phyloP scores from a whole-genome alignment of 2,329 filamentous ascomycete species.

The Alternaria panax region DNA sequence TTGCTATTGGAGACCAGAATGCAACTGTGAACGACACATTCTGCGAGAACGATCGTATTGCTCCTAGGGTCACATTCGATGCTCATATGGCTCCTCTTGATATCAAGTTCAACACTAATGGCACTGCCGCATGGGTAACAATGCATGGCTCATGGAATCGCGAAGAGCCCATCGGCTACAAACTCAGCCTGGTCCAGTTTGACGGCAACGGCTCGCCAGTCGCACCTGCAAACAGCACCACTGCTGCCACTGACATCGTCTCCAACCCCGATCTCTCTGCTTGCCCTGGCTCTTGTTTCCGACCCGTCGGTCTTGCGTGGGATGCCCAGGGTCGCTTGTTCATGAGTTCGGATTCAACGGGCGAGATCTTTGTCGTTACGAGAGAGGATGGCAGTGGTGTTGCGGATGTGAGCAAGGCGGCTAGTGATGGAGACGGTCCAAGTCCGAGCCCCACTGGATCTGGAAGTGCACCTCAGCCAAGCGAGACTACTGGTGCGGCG shows the following conservation, averaged over 20 bases:
- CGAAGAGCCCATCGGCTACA: constrained; percentile 59
- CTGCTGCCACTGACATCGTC: constrained; percentile 62
- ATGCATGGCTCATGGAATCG: constrained; percentile 76
- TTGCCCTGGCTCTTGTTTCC: constrained; percentile 67
- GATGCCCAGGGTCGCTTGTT: constrained; percentile 63
- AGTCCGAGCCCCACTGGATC: constrained; percentile 20
- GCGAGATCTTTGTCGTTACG: constrained; percentile 67
- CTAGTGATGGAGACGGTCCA: constrained; percentile 21
- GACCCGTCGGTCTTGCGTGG: constrained; percentile 66
- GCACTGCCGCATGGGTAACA: constrained; percentile 67
- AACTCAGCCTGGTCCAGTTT: constrained; percentile 58
- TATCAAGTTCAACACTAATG: constrained; percentile 69
- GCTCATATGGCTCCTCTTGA: constrained; percentile 77
- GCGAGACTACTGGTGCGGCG: neutral
- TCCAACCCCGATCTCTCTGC: constrained; percentile 60
- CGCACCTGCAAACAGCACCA: constrained; percentile 55
- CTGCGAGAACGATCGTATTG: constrained; percentile 51
- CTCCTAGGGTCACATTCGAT: constrained; percentile 64
- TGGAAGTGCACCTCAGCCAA: constrained; percentile 16
- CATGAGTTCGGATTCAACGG: constrained; percentile 68
- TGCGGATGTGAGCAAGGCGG: constrained; percentile 30
- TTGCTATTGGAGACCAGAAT: constrained; percentile 57
- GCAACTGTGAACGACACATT: constrained; percentile 57
- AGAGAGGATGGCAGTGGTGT: constrained; percentile 41
- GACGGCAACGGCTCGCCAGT: constrained; percentile 55